Evolutionary conservation across 208 protist genomes (phyloP).

Genomic region (Trypanosoma grayi): DNA sequence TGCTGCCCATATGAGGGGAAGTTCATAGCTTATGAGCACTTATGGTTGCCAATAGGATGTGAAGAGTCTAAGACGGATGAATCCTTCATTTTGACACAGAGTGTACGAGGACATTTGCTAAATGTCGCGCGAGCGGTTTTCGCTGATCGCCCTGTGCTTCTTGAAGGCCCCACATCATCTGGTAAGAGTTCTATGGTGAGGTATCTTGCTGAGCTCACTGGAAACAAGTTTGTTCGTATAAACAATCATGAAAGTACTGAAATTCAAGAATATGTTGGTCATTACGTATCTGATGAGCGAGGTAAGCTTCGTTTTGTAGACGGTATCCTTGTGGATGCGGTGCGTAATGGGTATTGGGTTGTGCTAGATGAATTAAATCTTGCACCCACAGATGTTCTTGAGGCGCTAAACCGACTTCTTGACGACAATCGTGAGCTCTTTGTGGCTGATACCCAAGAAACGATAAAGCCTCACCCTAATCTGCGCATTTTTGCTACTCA

Average conservation of each 20-base stretch:
- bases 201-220: constrained; percentile 97
- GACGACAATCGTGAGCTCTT: constrained; percentile 99
- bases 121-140: constrained; percentile 95
- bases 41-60: constrained; percentile 90
- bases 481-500: constrained; percentile 99
- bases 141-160: constrained; percentile 96
- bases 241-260: constrained; percentile 99
- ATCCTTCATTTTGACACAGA: constrained; percentile 96
- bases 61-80: constrained; percentile 47
- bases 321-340: constrained; percentile 96
- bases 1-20: constrained; percentile 28
- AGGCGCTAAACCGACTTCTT: constrained; percentile 99
- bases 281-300: constrained; percentile 95
- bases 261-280: constrained; percentile 99
- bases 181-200: constrained; percentile 99
- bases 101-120: constrained; percentile 92
- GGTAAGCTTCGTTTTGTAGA: constrained; percentile 97
- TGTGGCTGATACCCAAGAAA: constrained; percentile 99
- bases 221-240: constrained; percentile 99
- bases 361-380: constrained; percentile 99
- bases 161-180: constrained; percentile 98
- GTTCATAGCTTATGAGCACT: constrained; percentile 93
- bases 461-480: constrained; percentile 96
- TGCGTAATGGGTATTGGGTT: constrained; percentile 99
- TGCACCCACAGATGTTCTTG: constrained; percentile 99